These are phyloP conservation scores for Macaranga tanarius DNA, from an alignment of 441 rosid genomes.

Conservation along the genomic window DNA sequence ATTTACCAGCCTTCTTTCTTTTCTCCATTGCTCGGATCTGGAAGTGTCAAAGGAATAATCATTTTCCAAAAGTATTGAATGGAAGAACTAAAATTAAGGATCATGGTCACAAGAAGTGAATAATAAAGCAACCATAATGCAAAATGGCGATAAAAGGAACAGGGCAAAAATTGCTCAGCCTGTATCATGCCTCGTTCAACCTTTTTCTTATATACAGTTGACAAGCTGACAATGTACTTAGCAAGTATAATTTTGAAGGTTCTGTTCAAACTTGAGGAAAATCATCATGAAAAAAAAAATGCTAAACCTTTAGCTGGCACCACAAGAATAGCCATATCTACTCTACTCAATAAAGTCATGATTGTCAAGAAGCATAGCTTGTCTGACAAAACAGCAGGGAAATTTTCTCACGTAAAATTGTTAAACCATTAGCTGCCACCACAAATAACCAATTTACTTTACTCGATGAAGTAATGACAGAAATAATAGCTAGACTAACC, in stretches of 20 bases:
- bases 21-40: slow-evolving; percentile 92
- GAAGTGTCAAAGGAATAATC: background rate
- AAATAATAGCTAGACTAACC: too few relatives aligned
- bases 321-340: too few relatives aligned
- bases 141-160: background rate
- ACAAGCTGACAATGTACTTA: background rate
- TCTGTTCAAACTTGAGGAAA: too few relatives aligned
- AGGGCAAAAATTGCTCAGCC: background rate
- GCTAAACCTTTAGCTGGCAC: too few relatives aligned
- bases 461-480: background rate
- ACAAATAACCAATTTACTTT: background rate
- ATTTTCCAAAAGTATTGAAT: background rate
- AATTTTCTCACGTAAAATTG: too few relatives aligned
- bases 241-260: background rate
- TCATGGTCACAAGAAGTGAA: too few relatives aligned
- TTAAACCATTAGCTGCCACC: background rate
- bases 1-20: slow-evolving; percentile 69
- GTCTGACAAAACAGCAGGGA: too few relatives aligned
- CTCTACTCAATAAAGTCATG: too few relatives aligned
- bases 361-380: too few relatives aligned
- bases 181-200: background rate
- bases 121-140: background rate
- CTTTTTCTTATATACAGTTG: background rate
- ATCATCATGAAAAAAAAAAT: too few relatives aligned
- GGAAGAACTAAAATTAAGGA: background rate